phyloP scores from a whole-genome alignment of 768 basidiomycete species.

The Trametes cingulata region DNA sequence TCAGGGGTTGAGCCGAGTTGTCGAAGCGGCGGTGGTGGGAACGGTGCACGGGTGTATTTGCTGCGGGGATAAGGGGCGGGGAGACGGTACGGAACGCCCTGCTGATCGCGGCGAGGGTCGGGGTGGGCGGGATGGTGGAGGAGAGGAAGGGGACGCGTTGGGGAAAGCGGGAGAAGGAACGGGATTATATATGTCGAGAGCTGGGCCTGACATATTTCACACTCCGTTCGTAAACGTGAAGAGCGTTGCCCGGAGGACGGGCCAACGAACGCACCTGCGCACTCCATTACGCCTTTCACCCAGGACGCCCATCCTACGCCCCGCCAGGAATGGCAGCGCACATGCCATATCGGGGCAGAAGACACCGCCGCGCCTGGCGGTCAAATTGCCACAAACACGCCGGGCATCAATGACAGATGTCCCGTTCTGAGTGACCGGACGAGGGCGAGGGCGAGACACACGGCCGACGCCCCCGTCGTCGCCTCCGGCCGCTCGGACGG shows the following conservation, averaged over 20 bases:
- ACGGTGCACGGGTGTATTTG: neutral
- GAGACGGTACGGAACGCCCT: neutral
- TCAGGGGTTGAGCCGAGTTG: neutral
- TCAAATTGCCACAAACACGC: neutral
- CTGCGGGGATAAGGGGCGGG: neutral
- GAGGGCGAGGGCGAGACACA: too few species aligned
- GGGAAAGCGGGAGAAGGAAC: neutral
- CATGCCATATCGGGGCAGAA: neutral
- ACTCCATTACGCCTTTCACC: neutral
- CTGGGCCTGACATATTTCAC: neutral
- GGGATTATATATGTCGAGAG: slow-evolving; percentile 11
- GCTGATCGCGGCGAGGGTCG: slow-evolving; percentile 17
- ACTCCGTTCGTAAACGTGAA: slow-evolving; percentile 8
- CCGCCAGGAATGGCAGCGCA: neutral
- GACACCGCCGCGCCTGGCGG: neutral
- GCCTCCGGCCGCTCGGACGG: slow-evolving; percentile 15
- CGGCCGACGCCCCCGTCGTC: neutral
- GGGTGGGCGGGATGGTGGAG: neutral
- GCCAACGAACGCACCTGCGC: neutral
- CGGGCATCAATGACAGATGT: slow-evolving; percentile 5
- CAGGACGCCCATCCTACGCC: neutral
- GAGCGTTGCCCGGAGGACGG: neutral
- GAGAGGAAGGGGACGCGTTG: slow-evolving; percentile 17
- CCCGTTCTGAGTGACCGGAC: slow-evolving; percentile 11
- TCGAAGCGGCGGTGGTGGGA: neutral